Conservation (phyloP, 164 flowering plant species). For the Umbellularia californica region DNA sequence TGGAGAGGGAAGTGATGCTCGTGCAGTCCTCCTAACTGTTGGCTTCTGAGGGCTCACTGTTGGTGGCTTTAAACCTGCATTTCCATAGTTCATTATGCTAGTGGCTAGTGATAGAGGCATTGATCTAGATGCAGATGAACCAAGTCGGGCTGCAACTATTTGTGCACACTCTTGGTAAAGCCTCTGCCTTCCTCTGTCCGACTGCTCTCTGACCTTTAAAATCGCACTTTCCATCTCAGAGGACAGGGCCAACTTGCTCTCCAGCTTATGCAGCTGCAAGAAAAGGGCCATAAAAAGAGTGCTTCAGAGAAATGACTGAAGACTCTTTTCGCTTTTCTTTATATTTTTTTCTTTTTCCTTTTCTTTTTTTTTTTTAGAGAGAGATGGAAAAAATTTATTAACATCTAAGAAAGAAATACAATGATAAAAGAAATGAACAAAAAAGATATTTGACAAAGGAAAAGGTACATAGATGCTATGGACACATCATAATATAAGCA, state of each 20-base stretch:
- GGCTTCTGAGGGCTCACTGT: slow-evolving; percentile 1
- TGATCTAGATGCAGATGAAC: slow-evolving; percentile 56
- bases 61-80: slow-evolving; percentile 35
- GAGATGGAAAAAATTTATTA: too few species aligned
- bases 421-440: too few species aligned
- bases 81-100: slow-evolving; percentile 44
- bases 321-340: too few species aligned
- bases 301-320: too few species aligned
- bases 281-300: background rate
- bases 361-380: too few species aligned
- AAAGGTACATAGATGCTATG: too few species aligned
- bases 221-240: slow-evolving; percentile 62
- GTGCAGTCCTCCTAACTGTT: slow-evolving; percentile 38
- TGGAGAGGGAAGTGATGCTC: slow-evolving; percentile 26
- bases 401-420: too few species aligned
- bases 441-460: too few species aligned
- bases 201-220: slow-evolving; percentile 66
- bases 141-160: slow-evolving; percentile 84
- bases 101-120: slow-evolving; percentile 43
- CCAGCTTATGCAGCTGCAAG: slow-evolving; percentile 84
- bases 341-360: too few species aligned
- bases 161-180: slow-evolving; percentile 86
- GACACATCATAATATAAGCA: too few species aligned
- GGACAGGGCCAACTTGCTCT: slow-evolving; percentile 69
- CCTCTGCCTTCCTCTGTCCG: slow-evolving; percentile 76